Evolutionary conservation across 2,329 filamentous ascomycete species (phyloP).

Genomic region (Colletotrichum liriopes): DNA sequence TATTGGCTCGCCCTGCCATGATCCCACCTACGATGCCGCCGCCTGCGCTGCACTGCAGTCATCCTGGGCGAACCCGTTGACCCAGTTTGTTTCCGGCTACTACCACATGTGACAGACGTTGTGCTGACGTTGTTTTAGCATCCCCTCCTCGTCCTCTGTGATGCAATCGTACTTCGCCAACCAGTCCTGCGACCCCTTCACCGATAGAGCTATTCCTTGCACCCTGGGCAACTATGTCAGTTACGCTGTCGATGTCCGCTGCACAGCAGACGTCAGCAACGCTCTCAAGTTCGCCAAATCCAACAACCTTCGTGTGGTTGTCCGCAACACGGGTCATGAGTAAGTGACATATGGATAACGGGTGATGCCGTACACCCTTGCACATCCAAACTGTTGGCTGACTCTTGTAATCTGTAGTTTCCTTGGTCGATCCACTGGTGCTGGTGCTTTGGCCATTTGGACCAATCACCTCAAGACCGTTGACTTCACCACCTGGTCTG

Average conservation of each 20-base stretch:
- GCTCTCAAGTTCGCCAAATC: constrained; percentile 52
- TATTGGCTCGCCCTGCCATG: constrained; percentile 68
- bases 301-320: constrained; percentile 55
- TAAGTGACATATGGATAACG: constrained; percentile 23
- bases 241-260: constrained; percentile 56
- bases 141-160: constrained; percentile 57
- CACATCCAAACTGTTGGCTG: background rate
- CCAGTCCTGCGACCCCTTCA: constrained; percentile 57
- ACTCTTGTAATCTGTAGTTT: constrained; percentile 40
- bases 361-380: background rate
- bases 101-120: background rate
- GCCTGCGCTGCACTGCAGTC: constrained; percentile 58
- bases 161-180: constrained; percentile 59
- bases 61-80: constrained; percentile 53
- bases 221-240: constrained; percentile 61
- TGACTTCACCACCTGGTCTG: constrained; percentile 56
- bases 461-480: constrained; percentile 60
- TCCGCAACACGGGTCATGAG: constrained; percentile 54
- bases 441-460: constrained; percentile 56
- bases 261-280: constrained; percentile 51
- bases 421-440: constrained; percentile 56
- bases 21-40: constrained; percentile 59
- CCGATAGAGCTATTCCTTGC: constrained; percentile 57
- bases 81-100: constrained; percentile 51
- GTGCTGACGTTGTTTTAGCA: constrained; percentile 46